A percentile compares a stretch with the other conserved stretches of the same genome.
Evolutionary conservation across 208 protist species (phyloP).

Genomic region (Leptomonas pyrrhocoris): DNA sequence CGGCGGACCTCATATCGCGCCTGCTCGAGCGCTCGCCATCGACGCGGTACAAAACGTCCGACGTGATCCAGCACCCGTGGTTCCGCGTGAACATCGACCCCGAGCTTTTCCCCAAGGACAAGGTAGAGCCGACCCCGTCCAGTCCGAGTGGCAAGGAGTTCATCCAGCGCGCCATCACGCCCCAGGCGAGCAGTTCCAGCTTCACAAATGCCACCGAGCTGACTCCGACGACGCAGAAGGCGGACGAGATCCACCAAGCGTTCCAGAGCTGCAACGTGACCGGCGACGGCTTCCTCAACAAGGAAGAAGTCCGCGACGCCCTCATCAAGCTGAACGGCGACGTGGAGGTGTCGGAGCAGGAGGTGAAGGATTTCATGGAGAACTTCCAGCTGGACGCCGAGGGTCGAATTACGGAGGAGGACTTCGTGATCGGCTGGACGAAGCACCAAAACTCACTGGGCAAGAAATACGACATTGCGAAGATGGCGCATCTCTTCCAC

Average conservation of each 20-base stretch:
- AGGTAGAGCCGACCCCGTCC: slow-evolving; percentile 28
- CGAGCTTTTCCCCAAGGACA: slow-evolving; percentile 63
- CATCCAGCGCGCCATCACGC: slow-evolving; percentile 68
- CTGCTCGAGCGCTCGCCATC: slow-evolving; percentile 70
- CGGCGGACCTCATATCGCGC: slow-evolving; percentile 77
- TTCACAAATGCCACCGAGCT: slow-evolving; percentile 24
- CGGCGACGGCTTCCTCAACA: slow-evolving; percentile 77
- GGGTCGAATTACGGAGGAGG: slow-evolving; percentile 84
- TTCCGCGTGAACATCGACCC: slow-evolving; percentile 79
- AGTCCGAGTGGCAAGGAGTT: slow-evolving; percentile 56
- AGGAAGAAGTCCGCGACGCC: slow-evolving; percentile 83
- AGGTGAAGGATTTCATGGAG: slow-evolving; percentile 80
- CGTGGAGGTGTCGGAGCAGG: slow-evolving; percentile 57
- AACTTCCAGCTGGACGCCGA: slow-evolving; percentile 79
- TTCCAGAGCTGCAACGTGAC: slow-evolving; percentile 83
- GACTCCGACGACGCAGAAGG: slow-evolving; percentile 44
- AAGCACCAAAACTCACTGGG: slow-evolving; percentile 77
- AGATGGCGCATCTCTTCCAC: slow-evolving; percentile 84
- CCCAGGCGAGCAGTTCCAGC: slow-evolving; percentile 32
- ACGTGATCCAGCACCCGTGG: slow-evolving; percentile 83
- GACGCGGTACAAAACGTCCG: slow-evolving; percentile 67
- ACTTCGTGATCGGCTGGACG: slow-evolving; percentile 86
- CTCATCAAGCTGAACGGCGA: slow-evolving; percentile 89
- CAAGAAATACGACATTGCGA: slow-evolving; percentile 78
- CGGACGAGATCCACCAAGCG: slow-evolving; percentile 67